These are phyloP conservation scores for Suillus americanus DNA, from an alignment of 768 basidiomycete species.

Conservation along the genomic window DNA sequence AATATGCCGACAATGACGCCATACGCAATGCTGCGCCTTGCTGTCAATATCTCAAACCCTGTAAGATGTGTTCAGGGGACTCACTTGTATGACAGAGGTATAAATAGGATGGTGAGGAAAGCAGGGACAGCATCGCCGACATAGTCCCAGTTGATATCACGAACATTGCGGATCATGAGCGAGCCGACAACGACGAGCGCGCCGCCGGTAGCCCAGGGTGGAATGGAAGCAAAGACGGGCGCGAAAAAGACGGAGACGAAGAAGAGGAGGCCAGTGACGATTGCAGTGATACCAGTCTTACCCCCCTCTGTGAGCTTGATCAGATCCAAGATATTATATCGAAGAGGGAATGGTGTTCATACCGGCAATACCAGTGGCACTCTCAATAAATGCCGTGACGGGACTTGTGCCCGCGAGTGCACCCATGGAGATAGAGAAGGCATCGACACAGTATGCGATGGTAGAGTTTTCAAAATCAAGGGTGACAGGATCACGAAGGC, in stretches of 20 bases:
- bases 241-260: slow-evolving; percentile 86
- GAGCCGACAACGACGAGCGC: slow-evolving; percentile 86
- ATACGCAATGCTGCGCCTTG: slow-evolving; percentile 69
- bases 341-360: slow-evolving; percentile 15
- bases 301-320: slow-evolving; percentile 65
- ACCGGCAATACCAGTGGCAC: slow-evolving; percentile 78
- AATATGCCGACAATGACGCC: slow-evolving; percentile 81
- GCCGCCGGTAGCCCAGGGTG: slow-evolving; percentile 85
- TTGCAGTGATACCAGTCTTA: slow-evolving; percentile 81
- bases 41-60: slow-evolving; percentile 2
- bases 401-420: slow-evolving; percentile 79
- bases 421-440: slow-evolving; percentile 79
- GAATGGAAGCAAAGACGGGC: slow-evolving; percentile 86
- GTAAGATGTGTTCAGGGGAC: slow-evolving; percentile 17
- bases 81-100: slow-evolving; percentile 77
- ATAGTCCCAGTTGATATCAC: slow-evolving; percentile 89
- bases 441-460: slow-evolving; percentile 81
- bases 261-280: slow-evolving; percentile 72
- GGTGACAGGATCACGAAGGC: slow-evolving; percentile 81
- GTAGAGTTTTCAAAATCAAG: slow-evolving; percentile 86
- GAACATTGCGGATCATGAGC: slow-evolving; percentile 84
- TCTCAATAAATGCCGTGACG: slow-evolving; percentile 82
- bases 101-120: slow-evolving; percentile 78
- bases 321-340: slow-evolving; percentile 9
- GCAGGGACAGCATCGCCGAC: slow-evolving; percentile 86